Evolutionary conservation across 208 protist genomes (phyloP), one percentile per base, ranked within the genome.

Genomic region (Lotmaria passim): DNA sequence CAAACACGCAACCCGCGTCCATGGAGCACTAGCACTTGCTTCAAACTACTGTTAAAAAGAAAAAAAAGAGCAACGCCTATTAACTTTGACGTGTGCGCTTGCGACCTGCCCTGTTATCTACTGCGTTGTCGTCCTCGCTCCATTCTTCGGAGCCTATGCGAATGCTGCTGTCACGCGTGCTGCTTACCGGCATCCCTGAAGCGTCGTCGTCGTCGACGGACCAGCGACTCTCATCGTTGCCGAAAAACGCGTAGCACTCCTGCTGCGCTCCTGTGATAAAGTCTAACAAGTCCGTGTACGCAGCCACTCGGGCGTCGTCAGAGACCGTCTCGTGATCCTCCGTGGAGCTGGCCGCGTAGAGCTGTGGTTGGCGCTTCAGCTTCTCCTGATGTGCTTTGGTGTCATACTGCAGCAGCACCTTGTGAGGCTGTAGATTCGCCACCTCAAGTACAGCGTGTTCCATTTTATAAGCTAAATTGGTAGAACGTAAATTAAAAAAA

Each of bases 181-280:
- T 36, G 3, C 17, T 39, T 5, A 36, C 43, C 8, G 23, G 19
- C 36, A 30, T 57, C 5, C 75, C 64, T 12, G n/a, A n/a, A n/a
- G 26, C 73, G 36, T 31, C 57, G 46, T 47, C 15, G 48, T 58
- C 53, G 72, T 78, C 60, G 11, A 60, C n/a, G 24, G 53, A 23
- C 55, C 57, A 66, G 24, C 57, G 63, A 12, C 66, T 47, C 63
- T 81, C 62, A 50, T 78, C 58, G 2, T 77, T 69, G 36, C 87
- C 83, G 66, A 93, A 93, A n/a, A 86, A 70, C 12, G 73, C 69
- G 58, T 93, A 90, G 62, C 83, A 88, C 57, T 72, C 76, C 52
- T 74, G 58, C 53, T 90, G 83, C 19, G 78, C 81, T 24, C 81
- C 79, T 5, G 67, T 47, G 46, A 93, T 72, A 61, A 93, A 87